Evolutionary conservation across 2,329 filamentous ascomycete species (phyloP).

Genomic region (Hortaea sp.): DNA sequence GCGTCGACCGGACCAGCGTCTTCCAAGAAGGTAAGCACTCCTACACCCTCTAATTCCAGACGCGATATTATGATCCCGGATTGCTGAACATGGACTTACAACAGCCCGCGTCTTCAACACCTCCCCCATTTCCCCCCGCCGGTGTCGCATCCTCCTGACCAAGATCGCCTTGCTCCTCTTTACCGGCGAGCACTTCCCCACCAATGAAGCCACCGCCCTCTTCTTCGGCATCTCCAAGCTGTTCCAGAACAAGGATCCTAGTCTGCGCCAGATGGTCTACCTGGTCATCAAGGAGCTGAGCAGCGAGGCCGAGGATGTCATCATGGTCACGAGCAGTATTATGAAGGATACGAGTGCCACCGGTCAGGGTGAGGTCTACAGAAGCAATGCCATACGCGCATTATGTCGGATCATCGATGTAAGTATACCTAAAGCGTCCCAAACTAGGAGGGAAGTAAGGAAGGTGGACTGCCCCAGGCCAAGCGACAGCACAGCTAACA

Average conservation of each 20-base stretch:
- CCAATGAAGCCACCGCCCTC: slow-evolving; percentile 91
- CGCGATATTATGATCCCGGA: too few species aligned
- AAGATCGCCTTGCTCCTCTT: slow-evolving; percentile 95
- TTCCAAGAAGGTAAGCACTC: slow-evolving; percentile 82
- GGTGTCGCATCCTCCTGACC: slow-evolving; percentile 93
- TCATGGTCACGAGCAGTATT: slow-evolving; percentile 98
- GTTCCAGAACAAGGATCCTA: slow-evolving; percentile 99
- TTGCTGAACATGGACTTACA: not conserved
- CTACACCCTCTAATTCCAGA: not conserved
- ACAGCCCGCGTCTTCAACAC: slow-evolving; percentile 94
- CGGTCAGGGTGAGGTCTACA: slow-evolving; percentile 84
- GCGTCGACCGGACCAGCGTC: slow-evolving; percentile 93
- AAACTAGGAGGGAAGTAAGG: not conserved
- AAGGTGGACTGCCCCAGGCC: too few species aligned
- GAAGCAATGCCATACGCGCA: slow-evolving; percentile 90
- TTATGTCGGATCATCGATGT: slow-evolving; percentile 96
- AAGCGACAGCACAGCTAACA: too few species aligned
- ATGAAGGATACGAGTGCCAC: slow-evolving; percentile 99
- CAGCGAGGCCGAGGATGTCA: slow-evolving; percentile 91
- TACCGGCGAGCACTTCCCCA: slow-evolving; percentile 93
- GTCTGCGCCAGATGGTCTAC: slow-evolving; percentile 97
- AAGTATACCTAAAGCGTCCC: slow-evolving; percentile 25
- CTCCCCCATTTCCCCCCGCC: slow-evolving; percentile 90
- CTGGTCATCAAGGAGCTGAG: slow-evolving; percentile 96
- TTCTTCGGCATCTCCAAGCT: slow-evolving; percentile 99